phyloP scores from a whole-genome alignment of 2,329 filamentous ascomycete species.

The Dactylellina haptotyla region DNA sequence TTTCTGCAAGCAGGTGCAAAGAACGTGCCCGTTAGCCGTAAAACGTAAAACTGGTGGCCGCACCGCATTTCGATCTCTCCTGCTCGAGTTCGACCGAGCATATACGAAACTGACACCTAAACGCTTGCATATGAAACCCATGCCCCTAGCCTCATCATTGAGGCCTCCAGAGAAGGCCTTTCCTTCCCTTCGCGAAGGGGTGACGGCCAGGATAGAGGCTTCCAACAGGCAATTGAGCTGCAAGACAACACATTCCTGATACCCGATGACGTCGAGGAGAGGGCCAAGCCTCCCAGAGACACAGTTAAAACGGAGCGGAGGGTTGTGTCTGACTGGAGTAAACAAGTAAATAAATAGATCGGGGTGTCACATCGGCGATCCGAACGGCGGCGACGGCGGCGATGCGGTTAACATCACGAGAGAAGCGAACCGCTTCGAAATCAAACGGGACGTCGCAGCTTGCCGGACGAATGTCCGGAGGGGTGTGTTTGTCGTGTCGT shows the following conservation, averaged over 20 bases:
- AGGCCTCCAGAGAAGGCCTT: background rate
- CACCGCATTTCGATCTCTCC: background rate
- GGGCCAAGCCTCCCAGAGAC: background rate
- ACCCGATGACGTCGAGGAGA: conserved; percentile 39
- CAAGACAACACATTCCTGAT: conserved; percentile 50
- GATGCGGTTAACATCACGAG: background rate
- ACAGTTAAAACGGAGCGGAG: background rate
- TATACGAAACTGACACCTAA: background rate
- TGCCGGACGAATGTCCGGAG: conserved; percentile 5
- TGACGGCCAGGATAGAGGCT: conserved; percentile 11
- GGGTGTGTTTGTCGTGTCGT: conserved; percentile 24
- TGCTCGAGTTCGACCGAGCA: too few relatives aligned
- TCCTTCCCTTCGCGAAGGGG: conserved; percentile 28
- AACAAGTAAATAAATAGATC: background rate
- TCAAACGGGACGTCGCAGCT: conserved; percentile 8
- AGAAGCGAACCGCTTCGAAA: too few relatives aligned
- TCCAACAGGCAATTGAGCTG: conserved; percentile 35
- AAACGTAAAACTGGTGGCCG: background rate
- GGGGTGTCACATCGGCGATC: background rate
- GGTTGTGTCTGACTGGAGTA: background rate
- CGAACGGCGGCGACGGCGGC: background rate
- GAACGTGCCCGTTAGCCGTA: conserved; percentile 34
- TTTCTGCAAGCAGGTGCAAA: conserved; percentile 48
- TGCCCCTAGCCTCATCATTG: conserved; percentile 11
- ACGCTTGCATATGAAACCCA: conserved; percentile 33